Evolutionary conservation across 148 eudicot species (phyloP).

Genomic region (Salicornia ramosissima): DNA sequence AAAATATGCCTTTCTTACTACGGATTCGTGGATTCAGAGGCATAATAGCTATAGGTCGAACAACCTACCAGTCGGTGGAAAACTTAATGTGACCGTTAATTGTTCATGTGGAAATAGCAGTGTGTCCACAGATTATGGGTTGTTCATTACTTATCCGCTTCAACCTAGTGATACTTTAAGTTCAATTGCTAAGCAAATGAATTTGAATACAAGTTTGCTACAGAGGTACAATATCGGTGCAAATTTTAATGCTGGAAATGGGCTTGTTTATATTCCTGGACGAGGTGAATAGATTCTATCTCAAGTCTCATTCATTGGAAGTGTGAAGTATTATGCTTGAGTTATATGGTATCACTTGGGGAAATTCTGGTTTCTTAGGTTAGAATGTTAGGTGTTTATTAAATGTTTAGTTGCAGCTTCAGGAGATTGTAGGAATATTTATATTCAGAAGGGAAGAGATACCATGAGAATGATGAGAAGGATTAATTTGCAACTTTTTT

Average conservation of each 20-base stretch:
- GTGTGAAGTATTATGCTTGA: slow-evolving; percentile 10
- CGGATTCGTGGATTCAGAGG: slow-evolving; percentile 29
- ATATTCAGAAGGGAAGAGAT: too few species aligned
- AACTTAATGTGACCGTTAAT: slow-evolving; percentile 57
- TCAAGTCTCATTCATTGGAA: too few species aligned
- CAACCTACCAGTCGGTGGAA: slow-evolving; percentile 28
- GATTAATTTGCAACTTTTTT: too few species aligned
- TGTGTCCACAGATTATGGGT: slow-evolving; percentile 59
- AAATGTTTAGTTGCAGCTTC: too few species aligned
- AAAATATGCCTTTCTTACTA: slow-evolving; percentile 53
- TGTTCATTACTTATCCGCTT: slow-evolving; percentile 77
- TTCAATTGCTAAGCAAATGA: slow-evolving; percentile 29
- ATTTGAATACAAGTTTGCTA: slow-evolving; percentile 45
- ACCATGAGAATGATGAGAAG: too few species aligned
- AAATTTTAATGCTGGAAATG: slow-evolving; percentile 48
- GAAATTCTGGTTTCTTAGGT: slow-evolving; percentile 4
- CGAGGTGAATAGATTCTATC: slow-evolving; percentile 38
- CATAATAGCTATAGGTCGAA: slow-evolving; percentile 34
- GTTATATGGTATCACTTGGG: background rate
- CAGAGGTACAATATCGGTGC: slow-evolving; percentile 53
- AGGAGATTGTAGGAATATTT: too few species aligned
- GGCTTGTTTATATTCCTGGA: slow-evolving; percentile 66
- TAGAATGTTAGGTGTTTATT: too few species aligned
- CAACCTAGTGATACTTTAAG: slow-evolving; percentile 40
- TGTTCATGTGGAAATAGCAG: slow-evolving; percentile 69